Base-by-base conservation (phyloP, 148 eudicot species). In the Fagopyrum tataricum region DNA sequence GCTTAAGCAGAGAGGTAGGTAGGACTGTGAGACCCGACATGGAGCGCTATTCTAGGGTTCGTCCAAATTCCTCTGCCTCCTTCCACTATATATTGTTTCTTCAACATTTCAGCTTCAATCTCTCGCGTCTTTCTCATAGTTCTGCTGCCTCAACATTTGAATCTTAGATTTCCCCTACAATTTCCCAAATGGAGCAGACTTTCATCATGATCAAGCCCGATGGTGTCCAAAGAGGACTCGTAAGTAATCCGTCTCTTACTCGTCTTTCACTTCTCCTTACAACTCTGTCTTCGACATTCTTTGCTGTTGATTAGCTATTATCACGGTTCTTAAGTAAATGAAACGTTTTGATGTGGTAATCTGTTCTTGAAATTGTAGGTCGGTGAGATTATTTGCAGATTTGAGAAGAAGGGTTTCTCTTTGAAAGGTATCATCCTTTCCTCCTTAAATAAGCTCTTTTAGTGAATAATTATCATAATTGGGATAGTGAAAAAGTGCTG, bases 401-500 rank as follows among this genome's bases (percentile, higher is more conserved):
- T 93, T 82, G 98, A 93, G 87, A 90, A 87, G 93, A 93, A 93
- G 79, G 98, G 98, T 72, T 90, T 90, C 82, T 59, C 86, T 37
- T 77, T 92, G 79, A 90, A 87, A 86, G 98, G 98, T 90, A 78
- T 20, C 31, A 59, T 46, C 71, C 44, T 18, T 1, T 49, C 17
- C 2, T 49, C 3, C 18, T 49, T 15, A 13, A 49, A 46, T 4
- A 6, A 4, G 11, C 56, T 46, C 11, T 46, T 46, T 13, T 46
- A 5, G 49, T 46, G 49, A 46, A 46, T 6, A 46, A 8, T 46
- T 4, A 1, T 13, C 1, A 46, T 46, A 5, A 46, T n/a, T n/a
- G n/a, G n/a, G n/a, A n/a, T n/a, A n/a, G 11, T 46, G 49, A 46
- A 46, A 46, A 4, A 46, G 11, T 46, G 11, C 1, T 13, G 49